Base-by-base conservation (phyloP, 768 basidiomycete genomes). In the Boletus tylopilopsis region DNA sequence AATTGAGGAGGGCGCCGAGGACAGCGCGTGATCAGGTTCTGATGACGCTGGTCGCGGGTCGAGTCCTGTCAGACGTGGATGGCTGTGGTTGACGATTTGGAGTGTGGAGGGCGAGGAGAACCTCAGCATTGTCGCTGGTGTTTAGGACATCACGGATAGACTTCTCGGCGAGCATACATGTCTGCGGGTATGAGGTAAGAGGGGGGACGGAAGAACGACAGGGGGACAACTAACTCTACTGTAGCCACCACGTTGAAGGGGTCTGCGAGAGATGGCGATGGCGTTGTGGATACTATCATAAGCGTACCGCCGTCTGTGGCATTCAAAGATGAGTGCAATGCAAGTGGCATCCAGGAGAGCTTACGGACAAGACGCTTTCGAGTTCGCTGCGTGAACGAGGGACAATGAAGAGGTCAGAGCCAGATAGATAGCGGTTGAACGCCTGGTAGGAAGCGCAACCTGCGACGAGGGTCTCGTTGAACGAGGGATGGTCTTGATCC, bases 211-310 rank as follows among this genome's bases (percentile, higher is more conserved):
- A 22, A 19, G 12, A 9, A 10, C 0, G 23, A 24, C 13, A 22
- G 11, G 4, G 1, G 12, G 11, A 22, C 8, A 48, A 72, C 79
- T 55, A 60, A 81, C 79, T 58, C 77, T 70, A 48, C 73, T 73
- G 53, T 81, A 81, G 29, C 80, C 79, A 13, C 79, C 70, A 2
- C 78, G 74, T 52, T 81, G 76, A 15, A 89, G 71, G 16, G 79
- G 71, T 18, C 81, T 79, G 38, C 82, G 82, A 58, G 85, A 82
- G 50, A 76, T 77, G 16, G 89, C 73, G 61, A 91, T 87, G 9
- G 80, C 78, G 61, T 90, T 91, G 66, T 91, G 90, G 47, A 91
- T 87, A 11, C 82, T 80, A 54, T 90, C 88, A 59, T 87, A 82
- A 0, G 85, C 79, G 60, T 90, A 90, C 61, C 87, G 76, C 48